Base-by-base conservation (phyloP, 192 early-diverging fungal genomes). In the Mortierella antarctica region DNA sequence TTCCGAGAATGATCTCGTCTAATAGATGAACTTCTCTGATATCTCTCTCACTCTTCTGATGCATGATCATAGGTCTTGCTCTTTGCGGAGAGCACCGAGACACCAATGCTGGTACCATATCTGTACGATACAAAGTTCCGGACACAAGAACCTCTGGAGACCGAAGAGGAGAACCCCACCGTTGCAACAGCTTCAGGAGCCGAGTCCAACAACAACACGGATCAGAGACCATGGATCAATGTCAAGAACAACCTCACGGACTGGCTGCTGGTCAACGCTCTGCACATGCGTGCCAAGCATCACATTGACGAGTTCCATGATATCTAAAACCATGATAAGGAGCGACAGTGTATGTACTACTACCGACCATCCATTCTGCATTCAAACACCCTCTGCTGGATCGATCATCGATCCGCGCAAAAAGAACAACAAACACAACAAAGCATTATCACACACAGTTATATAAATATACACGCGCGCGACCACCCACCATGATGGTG, bases 171-270 rank as follows among this genome's bases (percentile, higher is more conserved):
- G 2, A 50, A 62, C 13, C 46, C 20, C 7, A 15, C 51, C 14
- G 13, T 62, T 50, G 54, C 56, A 10, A 45, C 15, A 41, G 8
- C 42, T 40, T 40, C 62, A 57, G 6, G 46, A 58, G 0, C 54
- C 14, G n/a, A 6, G 1, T 7, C 21, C 56, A 51, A 57, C 70
- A 64, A 6, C 18, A 17, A 14, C 59, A 23, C 56, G 63, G 60
- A 70, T 55, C 65, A 78, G 15, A 70, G 86, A 17, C 84, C 84
- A 31, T 71, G 75, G 69, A 70, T 87, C 54, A 63, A 52, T 17
- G 70, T 89, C 49, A 87, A 87, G 61, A 90, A 89, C 52, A 88
- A 90, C 67, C 71, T 90, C 6, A 84, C 72, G n/a, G 89, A 90
- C 21, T 90, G 82, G 73, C 64, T 90, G 21, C 69, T 90, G 5